Conservation (phyloP, 352 stramenopile species). For the Pythium periplocum region DNA sequence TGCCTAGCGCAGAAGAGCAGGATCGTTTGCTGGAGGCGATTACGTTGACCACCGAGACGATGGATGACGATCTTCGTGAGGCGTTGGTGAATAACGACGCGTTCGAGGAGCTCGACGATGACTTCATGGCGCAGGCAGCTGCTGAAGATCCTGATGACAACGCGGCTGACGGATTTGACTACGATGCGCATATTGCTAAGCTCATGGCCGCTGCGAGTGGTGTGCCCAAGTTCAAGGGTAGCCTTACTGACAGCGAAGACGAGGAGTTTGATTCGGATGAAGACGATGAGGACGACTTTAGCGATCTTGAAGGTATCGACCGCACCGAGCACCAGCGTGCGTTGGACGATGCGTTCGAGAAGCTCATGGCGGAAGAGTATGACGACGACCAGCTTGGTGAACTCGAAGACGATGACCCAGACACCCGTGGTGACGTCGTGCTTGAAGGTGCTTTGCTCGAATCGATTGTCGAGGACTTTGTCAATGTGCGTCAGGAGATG, state of each 20-base stretch:
- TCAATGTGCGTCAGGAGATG: constrained; percentile 61
- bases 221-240: constrained; percentile 56
- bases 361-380: constrained; percentile 78
- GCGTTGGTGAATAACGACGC: constrained; percentile 77
- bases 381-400: constrained; percentile 76
- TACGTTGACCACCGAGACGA: constrained; percentile 78
- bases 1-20: constrained; percentile 64
- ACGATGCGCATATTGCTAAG: constrained; percentile 91
- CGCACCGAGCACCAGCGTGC: constrained; percentile 76
- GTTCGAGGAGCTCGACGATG: constrained; percentile 89
- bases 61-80: constrained; percentile 84
- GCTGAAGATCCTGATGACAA: constrained; percentile 32
- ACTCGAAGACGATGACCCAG: constrained; percentile 69
- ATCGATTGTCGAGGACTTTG: constrained; percentile 73
- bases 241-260: constrained; percentile 69
- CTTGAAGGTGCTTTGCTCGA: constrained; percentile 64
- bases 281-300: constrained; percentile 43
- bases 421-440: constrained; percentile 62
- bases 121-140: constrained; percentile 86
- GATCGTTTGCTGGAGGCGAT: constrained; percentile 81
- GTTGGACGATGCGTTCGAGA: constrained; percentile 87
- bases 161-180: constrained; percentile 79
- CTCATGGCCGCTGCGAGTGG: constrained; percentile 86
- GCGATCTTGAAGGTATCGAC: constrained; percentile 29
- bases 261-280: constrained; percentile 70